These are phyloP conservation scores for Coemansia sp. DNA, from an alignment of 192 early-diverging fungal species.

Conservation along the genomic window DNA sequence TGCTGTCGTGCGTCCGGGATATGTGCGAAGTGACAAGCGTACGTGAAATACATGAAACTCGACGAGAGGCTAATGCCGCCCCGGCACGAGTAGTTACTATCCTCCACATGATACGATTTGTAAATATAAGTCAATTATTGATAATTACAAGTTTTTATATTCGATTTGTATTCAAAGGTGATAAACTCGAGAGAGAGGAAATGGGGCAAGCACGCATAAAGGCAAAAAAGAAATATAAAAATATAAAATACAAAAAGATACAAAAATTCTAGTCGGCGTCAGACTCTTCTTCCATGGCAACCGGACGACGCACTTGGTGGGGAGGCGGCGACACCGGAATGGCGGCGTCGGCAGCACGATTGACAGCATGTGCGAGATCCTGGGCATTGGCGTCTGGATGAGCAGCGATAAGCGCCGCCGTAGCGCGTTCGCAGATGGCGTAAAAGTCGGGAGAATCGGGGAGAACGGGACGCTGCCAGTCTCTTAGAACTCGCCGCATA, in stretches of 20 bases:
- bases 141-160: not conserved
- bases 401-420: slow-evolving; percentile 27
- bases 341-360: slow-evolving; percentile 19
- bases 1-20: not conserved
- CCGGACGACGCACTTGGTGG: not conserved
- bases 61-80: not conserved
- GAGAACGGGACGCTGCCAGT: slow-evolving; percentile 18
- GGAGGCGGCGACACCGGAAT: not conserved
- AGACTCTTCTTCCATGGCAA: slow-evolving; percentile 28
- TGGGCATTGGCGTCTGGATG: slow-evolving; percentile 26
- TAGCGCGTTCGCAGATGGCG: slow-evolving; percentile 32
- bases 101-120: not conserved
- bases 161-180: not conserved
- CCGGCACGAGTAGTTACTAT: not conserved
- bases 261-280: slow-evolving; percentile 21
- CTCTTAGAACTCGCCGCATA: slow-evolving; percentile 18
- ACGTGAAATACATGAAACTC: not conserved
- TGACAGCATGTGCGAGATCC: slow-evolving; percentile 45
- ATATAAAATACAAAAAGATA: not conserved
- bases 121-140: not conserved
- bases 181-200: not conserved
- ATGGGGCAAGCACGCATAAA: not conserved
- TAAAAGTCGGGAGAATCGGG: slow-evolving; percentile 47
- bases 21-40: not conserved
- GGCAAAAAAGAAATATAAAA: too few relatives aligned